Evolutionary conservation across 1,284 basidiomycete species (phyloP).

Genomic region (Microbotryum lychnidis-dioicae): DNA sequence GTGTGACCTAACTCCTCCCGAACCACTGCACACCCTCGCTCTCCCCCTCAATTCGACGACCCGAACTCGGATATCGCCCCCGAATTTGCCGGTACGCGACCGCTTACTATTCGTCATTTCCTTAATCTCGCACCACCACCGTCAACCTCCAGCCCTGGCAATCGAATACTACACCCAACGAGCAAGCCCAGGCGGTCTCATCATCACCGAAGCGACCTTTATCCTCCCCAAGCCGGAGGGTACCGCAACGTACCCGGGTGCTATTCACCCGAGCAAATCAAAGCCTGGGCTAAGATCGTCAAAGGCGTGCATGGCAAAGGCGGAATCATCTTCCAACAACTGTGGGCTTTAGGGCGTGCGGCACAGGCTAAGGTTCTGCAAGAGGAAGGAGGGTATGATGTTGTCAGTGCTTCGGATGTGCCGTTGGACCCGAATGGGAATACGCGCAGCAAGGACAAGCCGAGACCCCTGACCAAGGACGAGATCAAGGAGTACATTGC

Average conservation of each 20-base stretch:
- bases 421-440: constrained; percentile 36
- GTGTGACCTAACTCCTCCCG: not conserved
- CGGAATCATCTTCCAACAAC: constrained; percentile 47
- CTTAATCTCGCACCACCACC: not conserved
- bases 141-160: constrained; percentile 4
- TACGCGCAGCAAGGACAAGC: constrained; percentile 21
- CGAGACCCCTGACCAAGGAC: constrained; percentile 29
- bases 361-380: constrained; percentile 38
- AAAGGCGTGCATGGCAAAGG: constrained; percentile 46
- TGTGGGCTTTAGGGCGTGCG: constrained; percentile 49
- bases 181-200: constrained; percentile 46
- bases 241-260: constrained; percentile 44
- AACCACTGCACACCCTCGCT: not conserved
- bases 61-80: not conserved
- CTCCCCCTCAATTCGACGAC: not conserved
- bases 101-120: no score
- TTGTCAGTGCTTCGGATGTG: constrained; percentile 41
- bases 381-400: constrained; percentile 36
- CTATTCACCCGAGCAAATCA: constrained; percentile 46
- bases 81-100: no score
- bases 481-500: constrained; percentile 43
- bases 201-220: constrained; percentile 49
- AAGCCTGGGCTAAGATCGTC: constrained; percentile 47
- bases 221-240: constrained; percentile 36
- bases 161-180: constrained; percentile 48